Conservation (phyloP, 2,329 filamentous ascomycete species). For the Hypomyces rosellus region DNA sequence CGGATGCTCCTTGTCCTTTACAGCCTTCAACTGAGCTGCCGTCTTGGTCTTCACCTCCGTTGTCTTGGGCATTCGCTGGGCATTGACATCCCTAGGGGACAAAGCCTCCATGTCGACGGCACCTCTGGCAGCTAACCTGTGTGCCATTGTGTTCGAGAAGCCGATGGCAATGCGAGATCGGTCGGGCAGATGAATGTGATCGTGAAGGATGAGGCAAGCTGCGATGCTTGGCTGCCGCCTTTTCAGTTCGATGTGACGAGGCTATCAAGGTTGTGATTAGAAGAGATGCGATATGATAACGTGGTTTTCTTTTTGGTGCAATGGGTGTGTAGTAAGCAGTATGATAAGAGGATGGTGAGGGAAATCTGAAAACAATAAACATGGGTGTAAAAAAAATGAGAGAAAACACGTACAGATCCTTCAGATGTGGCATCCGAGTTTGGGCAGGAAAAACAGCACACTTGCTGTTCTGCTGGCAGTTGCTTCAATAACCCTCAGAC, state of each 20-base stretch:
- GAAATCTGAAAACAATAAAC: too few relatives aligned
- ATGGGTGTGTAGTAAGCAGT: too few relatives aligned
- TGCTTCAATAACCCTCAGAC: background rate
- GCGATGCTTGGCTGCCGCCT: slow-evolving; percentile 14
- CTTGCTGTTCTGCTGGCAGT: background rate
- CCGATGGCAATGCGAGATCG: background rate
- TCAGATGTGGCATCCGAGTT: slow-evolving; percentile 22
- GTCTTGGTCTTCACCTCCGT: slow-evolving; percentile 47
- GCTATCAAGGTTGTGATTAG: slow-evolving; percentile 7
- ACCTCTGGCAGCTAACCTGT: slow-evolving; percentile 42
- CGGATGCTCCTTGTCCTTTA: slow-evolving; percentile 60
- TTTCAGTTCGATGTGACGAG: slow-evolving; percentile 4
- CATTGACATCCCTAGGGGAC: slow-evolving; percentile 59
- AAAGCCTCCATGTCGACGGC: slow-evolving; percentile 55
- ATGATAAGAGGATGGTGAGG: too few relatives aligned
- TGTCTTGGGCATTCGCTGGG: slow-evolving; percentile 45
- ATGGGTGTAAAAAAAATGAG: background rate
- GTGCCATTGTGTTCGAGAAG: slow-evolving; percentile 33
- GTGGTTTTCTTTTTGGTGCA: too few relatives aligned
- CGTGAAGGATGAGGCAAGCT: slow-evolving; percentile 7
- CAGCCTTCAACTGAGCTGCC: slow-evolving; percentile 46
- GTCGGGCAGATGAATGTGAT: background rate
- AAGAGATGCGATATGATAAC: background rate
- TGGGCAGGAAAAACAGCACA: slow-evolving; percentile 11
- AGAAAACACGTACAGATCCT: slow-evolving; percentile 20